These are phyloP conservation scores for Alternaria novae-zelandiae DNA, from an alignment of 2,329 filamentous ascomycete genomes.

Conservation along the genomic window DNA sequence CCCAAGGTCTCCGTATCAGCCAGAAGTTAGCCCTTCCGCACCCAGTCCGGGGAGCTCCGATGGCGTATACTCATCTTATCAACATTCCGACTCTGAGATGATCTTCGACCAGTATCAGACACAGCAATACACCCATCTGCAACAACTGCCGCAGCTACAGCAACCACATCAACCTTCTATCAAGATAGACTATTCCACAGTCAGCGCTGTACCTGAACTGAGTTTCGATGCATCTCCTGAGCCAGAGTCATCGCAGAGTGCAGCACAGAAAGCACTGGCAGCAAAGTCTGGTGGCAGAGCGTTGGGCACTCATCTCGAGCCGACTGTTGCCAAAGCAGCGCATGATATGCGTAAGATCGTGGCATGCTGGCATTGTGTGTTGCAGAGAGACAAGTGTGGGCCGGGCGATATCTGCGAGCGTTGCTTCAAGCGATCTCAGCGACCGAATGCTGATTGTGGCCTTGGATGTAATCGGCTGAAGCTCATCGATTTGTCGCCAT, in stretches of 20 bases:
- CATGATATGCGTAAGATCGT: constrained; percentile 55
- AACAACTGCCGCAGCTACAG: constrained; percentile 4
- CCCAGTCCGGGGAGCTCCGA: constrained; percentile 43
- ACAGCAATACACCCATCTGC: constrained; percentile 13
- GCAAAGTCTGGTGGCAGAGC: constrained; percentile 47
- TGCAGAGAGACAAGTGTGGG: constrained; percentile 56
- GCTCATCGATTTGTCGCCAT: constrained; percentile 51
- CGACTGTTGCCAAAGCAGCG: constrained; percentile 49
- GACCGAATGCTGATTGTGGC: constrained; percentile 49
- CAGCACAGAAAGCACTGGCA: constrained; percentile 28
- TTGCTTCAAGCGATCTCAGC: constrained; percentile 48
- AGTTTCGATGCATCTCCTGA: constrained; percentile 36
- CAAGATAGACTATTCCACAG: constrained; percentile 9
- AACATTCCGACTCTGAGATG: constrained; percentile 33
- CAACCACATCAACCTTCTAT: constrained; percentile 5
- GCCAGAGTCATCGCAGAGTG: constrained; percentile 25
- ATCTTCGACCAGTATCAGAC: constrained; percentile 24
- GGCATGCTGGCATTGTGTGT: constrained; percentile 57
- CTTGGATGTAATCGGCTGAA: constrained; percentile 56
- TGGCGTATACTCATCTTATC: constrained; percentile 32
- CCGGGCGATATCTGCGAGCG: constrained; percentile 49
- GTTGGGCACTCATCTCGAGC: constrained; percentile 47
- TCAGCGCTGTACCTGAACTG: constrained; percentile 20
- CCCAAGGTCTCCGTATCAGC: constrained; percentile 26
- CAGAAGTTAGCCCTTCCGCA: constrained; percentile 33